Percentiles rank a stretch among this genome's conserved stretches.
Evolutionary conservation across 129 eudicot genomes (phyloP).

Genomic region (Escallonia herrerae): DNA sequence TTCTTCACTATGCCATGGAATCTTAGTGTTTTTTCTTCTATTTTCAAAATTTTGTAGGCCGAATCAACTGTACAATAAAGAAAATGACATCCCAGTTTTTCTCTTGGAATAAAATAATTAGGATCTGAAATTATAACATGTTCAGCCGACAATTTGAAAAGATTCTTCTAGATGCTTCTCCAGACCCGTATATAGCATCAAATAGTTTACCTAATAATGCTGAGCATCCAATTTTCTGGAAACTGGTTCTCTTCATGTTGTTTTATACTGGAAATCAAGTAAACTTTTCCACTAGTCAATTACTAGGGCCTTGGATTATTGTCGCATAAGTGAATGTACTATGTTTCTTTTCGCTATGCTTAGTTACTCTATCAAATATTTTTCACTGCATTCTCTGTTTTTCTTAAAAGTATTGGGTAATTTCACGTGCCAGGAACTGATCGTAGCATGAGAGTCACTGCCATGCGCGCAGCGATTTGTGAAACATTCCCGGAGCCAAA

Average conservation of each 20-base stretch:
- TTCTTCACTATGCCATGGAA: too few species aligned
- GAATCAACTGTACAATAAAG: too few species aligned
- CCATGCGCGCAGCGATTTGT: conserved; percentile 82
- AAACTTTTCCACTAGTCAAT: background rate
- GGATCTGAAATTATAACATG: too few species aligned
- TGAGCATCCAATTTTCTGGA: background rate
- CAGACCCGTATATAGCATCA: background rate
- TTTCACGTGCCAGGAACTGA: conserved; percentile 55
- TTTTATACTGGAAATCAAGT: background rate
- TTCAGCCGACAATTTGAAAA: too few species aligned
- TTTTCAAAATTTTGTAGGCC: too few species aligned
- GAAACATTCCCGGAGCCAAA: conserved; percentile 99
- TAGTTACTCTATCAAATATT: background rate
- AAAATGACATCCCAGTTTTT: too few species aligned
- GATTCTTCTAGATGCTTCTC: too few species aligned
- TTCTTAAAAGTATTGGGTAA: background rate
- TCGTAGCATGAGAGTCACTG: conserved; percentile 58
- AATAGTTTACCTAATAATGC: background rate
- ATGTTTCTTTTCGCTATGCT: background rate
- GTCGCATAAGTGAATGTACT: too few species aligned
- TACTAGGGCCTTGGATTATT: too few species aligned
- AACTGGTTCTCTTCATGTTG: background rate
- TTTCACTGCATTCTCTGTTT: background rate
- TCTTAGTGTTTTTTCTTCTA: too few species aligned
- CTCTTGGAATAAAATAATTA: too few species aligned